These are phyloP conservation scores for Blastomyces percursus DNA, from an alignment of 2,329 filamentous ascomycete species.

Conservation along the genomic window DNA sequence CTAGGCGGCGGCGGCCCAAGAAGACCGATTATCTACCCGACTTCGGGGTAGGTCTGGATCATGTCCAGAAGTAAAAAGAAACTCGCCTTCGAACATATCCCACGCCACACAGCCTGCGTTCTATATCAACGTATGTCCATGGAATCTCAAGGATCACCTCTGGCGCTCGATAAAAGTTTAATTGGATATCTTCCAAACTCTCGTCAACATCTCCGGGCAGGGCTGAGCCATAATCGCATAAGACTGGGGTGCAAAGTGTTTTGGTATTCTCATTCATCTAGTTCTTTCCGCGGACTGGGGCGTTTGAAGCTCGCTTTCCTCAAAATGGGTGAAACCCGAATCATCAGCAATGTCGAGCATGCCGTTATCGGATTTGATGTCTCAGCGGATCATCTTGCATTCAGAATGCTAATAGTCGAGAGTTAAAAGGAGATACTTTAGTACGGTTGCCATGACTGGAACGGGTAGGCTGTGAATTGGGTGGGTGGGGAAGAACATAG, in stretches of 20 bases:
- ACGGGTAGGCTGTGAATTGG: no score
- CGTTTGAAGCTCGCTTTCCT: no score
- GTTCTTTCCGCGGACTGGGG: no score
- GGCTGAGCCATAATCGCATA: slow-evolving; percentile 44
- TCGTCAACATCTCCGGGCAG: slow-evolving; percentile 24
- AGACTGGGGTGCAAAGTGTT: slow-evolving; percentile 16
- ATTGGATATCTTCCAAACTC: slow-evolving; percentile 20
- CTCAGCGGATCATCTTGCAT: no score
- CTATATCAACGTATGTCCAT: slow-evolving; percentile 43
- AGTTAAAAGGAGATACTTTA: no score
- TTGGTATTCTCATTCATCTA: no score
- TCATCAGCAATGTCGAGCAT: no score
- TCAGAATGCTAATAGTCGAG: no score
- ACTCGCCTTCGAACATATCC: slow-evolving; percentile 39
- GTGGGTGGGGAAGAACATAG: no score
- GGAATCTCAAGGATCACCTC: slow-evolving; percentile 39
- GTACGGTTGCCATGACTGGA: no score
- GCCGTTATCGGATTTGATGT: no score
- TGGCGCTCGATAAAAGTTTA: slow-evolving; percentile 28
- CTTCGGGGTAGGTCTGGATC: slow-evolving; percentile 34
- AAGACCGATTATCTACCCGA: slow-evolving; percentile 38
- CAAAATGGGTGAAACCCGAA: no score
- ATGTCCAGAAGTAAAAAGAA: slow-evolving; percentile 35
- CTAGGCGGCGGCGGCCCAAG: slow-evolving; percentile 35
- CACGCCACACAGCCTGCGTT: slow-evolving; percentile 42